phyloP scores from a whole-genome alignment of 768 basidiomycete genomes.

The Hydnomerulius pinastri region DNA sequence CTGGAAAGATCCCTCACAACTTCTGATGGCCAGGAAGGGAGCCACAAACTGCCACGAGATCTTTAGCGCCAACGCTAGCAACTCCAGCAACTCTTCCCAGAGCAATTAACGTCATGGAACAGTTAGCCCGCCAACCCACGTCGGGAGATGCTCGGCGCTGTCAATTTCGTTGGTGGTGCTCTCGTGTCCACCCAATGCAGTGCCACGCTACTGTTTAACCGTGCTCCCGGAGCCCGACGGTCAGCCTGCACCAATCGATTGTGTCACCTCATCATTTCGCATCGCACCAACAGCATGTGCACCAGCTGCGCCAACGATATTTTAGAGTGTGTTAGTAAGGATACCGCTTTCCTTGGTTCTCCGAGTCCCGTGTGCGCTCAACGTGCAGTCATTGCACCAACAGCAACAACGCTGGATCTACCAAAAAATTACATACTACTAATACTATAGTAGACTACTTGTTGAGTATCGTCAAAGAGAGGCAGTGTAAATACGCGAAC shows the following conservation, averaged over 20 bases:
- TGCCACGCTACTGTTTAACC: no score
- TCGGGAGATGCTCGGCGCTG: neutral
- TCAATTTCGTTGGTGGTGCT: neutral
- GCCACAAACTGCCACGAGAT: neutral
- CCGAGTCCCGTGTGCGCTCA: no score
- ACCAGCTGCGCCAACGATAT: no score
- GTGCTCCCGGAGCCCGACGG: no score
- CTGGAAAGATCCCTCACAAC: conserved; percentile 25
- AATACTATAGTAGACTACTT: neutral
- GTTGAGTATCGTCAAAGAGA: conserved; percentile 1
- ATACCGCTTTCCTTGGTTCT: no score
- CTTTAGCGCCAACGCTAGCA: neutral
- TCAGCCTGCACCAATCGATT: no score
- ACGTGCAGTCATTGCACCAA: no score
- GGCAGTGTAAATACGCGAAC: neutral
- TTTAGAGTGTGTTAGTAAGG: no score
- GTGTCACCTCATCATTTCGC: no score
- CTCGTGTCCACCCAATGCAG: no score
- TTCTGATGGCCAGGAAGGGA: conserved; percentile 7
- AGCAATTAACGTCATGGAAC: neutral
- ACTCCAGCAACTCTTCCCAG: conserved; percentile 4
- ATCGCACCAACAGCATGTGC: no score
- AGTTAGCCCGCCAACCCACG: neutral
- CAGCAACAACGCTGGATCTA: conserved; percentile 9
- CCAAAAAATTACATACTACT: conserved; percentile 12